Base-by-base conservation (phyloP, 1,284 basidiomycete genomes). In the Bondarzewia mesenterica region DNA sequence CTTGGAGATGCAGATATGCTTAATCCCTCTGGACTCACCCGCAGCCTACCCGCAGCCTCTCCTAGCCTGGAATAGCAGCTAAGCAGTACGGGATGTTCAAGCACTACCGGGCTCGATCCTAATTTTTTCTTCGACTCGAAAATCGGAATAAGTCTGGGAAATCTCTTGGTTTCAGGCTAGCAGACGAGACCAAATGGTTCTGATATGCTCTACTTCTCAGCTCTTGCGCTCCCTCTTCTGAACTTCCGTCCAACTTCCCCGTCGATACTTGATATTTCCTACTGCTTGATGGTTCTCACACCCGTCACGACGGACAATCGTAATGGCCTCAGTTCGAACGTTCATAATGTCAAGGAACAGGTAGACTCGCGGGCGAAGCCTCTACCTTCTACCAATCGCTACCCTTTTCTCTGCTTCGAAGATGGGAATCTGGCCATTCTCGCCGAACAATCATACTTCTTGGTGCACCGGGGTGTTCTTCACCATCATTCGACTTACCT, bases 341-440 rank as follows among this genome's bases (percentile, higher is more conserved):
- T 70, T 26, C 70, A 69, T 56, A 64, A 54, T 27, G 44, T 22
- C 1, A n/a, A 41, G 35, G 26, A 32, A 7, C 37, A 46, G 25
- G 26, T 44, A 29, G 20, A 16, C 44, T 32, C 29, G 14, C 25
- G 22, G 26, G 44, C 15, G 29, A 51, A 47, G 21, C 47, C 29
- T 41, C 49, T 23, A 41, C 52, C 54, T 6, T 63, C 56, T 29
- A 67, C 56, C 43, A 67, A 72, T 43, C 54, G 53, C 42, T 75
- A 82, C 58, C 68, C 71, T 6, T 72, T 77, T 47, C 65, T 84
- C n/a, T 80, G 67, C 57, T 85, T 87, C 54, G 65, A 68, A 22
- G 84, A 85, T 58, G 84, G 80, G 26, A 85, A 83, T 55, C 61
- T 86, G 38, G 80, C 74, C 21, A 58, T 87, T 38, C 68, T 81